Evolutionary conservation across 148 eudicot genomes (phyloP), one percentile per base, ranked within the genome.

Genomic region (Spergularia marina): DNA sequence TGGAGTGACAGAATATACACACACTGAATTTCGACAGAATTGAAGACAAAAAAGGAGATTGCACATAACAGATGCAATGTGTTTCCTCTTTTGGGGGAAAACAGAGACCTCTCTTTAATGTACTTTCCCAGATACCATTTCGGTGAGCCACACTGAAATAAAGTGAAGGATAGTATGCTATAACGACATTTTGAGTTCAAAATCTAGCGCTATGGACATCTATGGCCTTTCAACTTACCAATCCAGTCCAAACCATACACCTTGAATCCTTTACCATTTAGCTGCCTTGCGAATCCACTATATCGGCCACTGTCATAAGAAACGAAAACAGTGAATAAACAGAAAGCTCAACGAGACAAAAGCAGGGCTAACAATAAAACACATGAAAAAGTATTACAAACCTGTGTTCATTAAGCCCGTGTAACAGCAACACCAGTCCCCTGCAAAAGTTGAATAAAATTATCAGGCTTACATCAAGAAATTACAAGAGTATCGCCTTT

Each of bases 341-440:
- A 54, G 34, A 30, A 49, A 23, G 30, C 18, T 20, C 18, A 18
- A 41, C 5, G 8, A 16, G 25, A 5, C 15, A 4, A 7, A 53
- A 34, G n/a, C 20, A 1, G 55, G 15, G 17, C 60, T 57, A 70
- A 2, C 36, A 13, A 9, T 63, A 36, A 73, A 44, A 57, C 47
- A 58, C 6, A 34, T 47, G 51, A 70, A 11, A 49, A 25, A 5
- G 49, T 20, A 62, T 70, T 75, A n/a, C 86, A 47, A 55, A 90
- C 94, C 94, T 84, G 85, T 90, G 94, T 55, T 90, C 94, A 69
- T 90, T 90, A 25, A 90, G 87, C 62, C 91, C 91, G 76, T 90
- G 94, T 79, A 88, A 68, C 53, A 88, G 74, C 78, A 90, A 76
- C 67, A 90, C 84, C 52, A 88, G 10, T 53, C 90, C 94, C 83